Percentiles rank a stretch among this genome's conserved stretches.
Conservation (phyloP, 2,329 filamentous ascomycete species). For the Teratosphaeriaceae sp. region DNA sequence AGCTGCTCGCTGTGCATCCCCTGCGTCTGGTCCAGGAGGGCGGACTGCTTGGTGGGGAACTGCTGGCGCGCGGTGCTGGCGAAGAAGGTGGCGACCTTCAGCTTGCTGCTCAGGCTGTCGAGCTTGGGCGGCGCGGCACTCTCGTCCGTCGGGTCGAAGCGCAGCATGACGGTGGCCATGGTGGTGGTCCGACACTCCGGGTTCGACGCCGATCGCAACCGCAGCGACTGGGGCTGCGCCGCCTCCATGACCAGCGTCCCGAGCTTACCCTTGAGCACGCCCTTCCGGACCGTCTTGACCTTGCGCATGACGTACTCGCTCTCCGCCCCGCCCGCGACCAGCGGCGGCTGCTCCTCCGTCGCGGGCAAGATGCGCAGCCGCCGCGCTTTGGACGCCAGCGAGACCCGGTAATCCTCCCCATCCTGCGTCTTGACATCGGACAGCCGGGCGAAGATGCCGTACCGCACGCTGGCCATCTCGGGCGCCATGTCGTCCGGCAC, state of each 20-base stretch:
- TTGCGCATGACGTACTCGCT: conserved; percentile 48
- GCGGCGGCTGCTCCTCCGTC: conserved; percentile 53
- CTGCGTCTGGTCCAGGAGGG: conserved; percentile 41
- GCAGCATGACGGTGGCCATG: conserved; percentile 49
- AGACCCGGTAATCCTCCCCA: conserved; percentile 33
- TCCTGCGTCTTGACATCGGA: conserved; percentile 38
- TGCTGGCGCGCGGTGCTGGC: conserved; percentile 44
- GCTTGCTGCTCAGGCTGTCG: conserved; percentile 45
- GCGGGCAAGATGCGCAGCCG: conserved; percentile 56
- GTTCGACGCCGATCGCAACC: conserved; percentile 38
- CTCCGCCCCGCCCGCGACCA: conserved; percentile 43
- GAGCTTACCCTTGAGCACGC: conserved; percentile 51
- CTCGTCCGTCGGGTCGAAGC: conserved; percentile 53
- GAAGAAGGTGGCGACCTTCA: conserved; percentile 54
- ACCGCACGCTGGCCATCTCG: conserved; percentile 55
- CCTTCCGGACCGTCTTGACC: conserved; percentile 56
- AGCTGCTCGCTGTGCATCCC: conserved; percentile 49
- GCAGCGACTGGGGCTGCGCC: conserved; percentile 51
- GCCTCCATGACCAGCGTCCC: conserved; percentile 53
- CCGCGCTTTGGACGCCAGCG: conserved; percentile 46
- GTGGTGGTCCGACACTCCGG: conserved; percentile 43
- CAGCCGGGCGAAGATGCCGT: conserved; percentile 41
- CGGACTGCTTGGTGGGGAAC: conserved; percentile 40
- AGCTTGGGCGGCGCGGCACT: conserved; percentile 47
- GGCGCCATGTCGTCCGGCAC: conserved; percentile 57